phyloP scores from a whole-genome alignment of 345 rosid genomes.

The Angophora floribunda region DNA sequence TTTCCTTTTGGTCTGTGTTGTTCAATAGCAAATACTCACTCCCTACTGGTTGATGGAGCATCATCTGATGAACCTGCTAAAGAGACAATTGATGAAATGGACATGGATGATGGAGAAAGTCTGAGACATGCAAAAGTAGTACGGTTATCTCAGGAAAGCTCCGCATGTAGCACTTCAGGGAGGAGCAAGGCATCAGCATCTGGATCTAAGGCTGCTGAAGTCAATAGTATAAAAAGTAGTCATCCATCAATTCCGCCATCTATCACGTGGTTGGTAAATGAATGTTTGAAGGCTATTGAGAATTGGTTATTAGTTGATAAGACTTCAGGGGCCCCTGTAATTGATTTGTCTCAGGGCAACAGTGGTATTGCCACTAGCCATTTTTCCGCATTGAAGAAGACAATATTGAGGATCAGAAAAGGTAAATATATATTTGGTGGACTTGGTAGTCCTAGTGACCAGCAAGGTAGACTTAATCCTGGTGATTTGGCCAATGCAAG shows the following conservation, averaged over 20 bases:
- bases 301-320: slow-evolving; percentile 52
- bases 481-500: slow-evolving; percentile 17
- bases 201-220: slow-evolving; percentile 25
- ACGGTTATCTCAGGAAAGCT: slow-evolving; percentile 61
- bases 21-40: slow-evolving; percentile 55
- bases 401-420: slow-evolving; percentile 34
- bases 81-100: slow-evolving; percentile 23
- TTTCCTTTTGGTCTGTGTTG: slow-evolving; percentile 53
- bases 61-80: slow-evolving; percentile 40
- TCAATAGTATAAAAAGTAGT: slow-evolving; percentile 10
- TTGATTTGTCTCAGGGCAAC: slow-evolving; percentile 16
- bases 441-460: slow-evolving; percentile 42
- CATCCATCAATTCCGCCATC: slow-evolving; percentile 38
- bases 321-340: slow-evolving; percentile 20
- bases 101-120: slow-evolving; percentile 42
- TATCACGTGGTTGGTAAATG: slow-evolving; percentile 47
- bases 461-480: slow-evolving; percentile 10
- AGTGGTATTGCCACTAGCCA: slow-evolving; percentile 26
- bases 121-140: slow-evolving; percentile 82
- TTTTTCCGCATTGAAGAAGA: slow-evolving; percentile 45
- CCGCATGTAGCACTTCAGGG: slow-evolving; percentile 46
- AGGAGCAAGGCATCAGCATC: slow-evolving; percentile 29
- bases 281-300: slow-evolving; percentile 74
- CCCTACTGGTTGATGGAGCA: slow-evolving; percentile 70
- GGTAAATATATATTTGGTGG: slow-evolving; percentile 48